A percentile compares a stretch with the other conserved stretches of the same genome.
Conservation (phyloP, 306 rosid species). For the Canavalia gladiata region DNA sequence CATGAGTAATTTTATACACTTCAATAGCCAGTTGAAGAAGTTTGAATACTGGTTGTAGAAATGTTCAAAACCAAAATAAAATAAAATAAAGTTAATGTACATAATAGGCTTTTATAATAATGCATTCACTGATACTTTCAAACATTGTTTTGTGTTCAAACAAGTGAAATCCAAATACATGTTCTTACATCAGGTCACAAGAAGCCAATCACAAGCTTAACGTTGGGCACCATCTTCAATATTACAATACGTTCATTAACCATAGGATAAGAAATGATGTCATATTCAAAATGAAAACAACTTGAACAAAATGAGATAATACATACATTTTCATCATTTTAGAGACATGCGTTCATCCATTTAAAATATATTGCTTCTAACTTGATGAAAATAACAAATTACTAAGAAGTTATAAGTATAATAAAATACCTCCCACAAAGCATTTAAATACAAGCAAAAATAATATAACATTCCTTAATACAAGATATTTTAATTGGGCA, state of each 20-base stretch:
- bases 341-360: slow-evolving; percentile 4
- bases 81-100: slow-evolving; percentile 18
- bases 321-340: neutral
- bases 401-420: neutral
- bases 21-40: slow-evolving; percentile 97
- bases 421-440: neutral
- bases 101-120: slow-evolving; percentile 28
- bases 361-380: slow-evolving; percentile 10
- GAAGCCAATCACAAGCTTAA: slow-evolving; percentile 42
- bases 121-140: slow-evolving; percentile 8
- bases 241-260: slow-evolving; percentile 31
- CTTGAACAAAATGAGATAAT: neutral
- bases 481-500: neutral
- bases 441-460: slow-evolving; percentile 5
- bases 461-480: neutral
- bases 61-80: slow-evolving; percentile 37
- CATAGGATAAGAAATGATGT: slow-evolving; percentile 25
- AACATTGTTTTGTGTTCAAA: slow-evolving; percentile 32
- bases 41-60: slow-evolving; percentile 79
- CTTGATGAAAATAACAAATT: slow-evolving; percentile 34
- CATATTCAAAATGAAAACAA: slow-evolving; percentile 31
- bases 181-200: slow-evolving; percentile 26
- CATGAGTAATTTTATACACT: slow-evolving; percentile 87
- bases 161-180: slow-evolving; percentile 26
- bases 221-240: slow-evolving; percentile 6